A percentile compares a stretch with the other conserved stretches of the same genome.
These are phyloP conservation scores for Saccharomycopsis hybrid DNA, from an alignment of 1,139 yeast genomes.

Conservation along the genomic window DNA sequence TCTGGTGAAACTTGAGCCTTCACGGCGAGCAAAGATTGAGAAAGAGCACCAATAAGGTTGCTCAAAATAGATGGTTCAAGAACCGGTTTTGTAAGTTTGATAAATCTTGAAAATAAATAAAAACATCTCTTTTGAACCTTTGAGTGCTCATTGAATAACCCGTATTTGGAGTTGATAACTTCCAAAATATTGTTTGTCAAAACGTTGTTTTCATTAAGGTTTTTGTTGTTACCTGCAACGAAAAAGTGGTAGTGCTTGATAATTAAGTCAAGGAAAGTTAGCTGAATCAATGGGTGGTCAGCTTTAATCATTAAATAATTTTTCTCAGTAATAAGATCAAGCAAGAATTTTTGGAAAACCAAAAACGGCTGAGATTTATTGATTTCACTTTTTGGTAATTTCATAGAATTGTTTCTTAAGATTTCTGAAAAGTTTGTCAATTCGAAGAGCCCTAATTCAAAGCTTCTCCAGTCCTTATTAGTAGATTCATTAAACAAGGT, in stretches of 20 bases:
- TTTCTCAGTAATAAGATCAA: slow-evolving; percentile 51
- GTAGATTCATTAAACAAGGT: slow-evolving; percentile 37
- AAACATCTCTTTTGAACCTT: slow-evolving; percentile 81
- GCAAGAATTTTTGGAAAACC: slow-evolving; percentile 47
- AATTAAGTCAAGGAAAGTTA: slow-evolving; percentile 75
- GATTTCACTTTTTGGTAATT: slow-evolving; percentile 58
- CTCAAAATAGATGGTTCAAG: slow-evolving; percentile 45
- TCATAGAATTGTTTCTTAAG: slow-evolving; percentile 65
- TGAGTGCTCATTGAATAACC: slow-evolving; percentile 66
- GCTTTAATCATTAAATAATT: slow-evolving; percentile 33
- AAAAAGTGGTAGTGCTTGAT: slow-evolving; percentile 73
- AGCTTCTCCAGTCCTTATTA: slow-evolving; percentile 60
- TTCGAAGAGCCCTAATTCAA: slow-evolving; percentile 84
- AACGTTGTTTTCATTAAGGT: slow-evolving; percentile 36
- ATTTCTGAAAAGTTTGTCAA: slow-evolving; percentile 74
- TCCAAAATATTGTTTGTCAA: slow-evolving; percentile 62
- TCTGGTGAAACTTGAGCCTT: slow-evolving; percentile 41
- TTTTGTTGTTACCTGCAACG: slow-evolving; percentile 24
- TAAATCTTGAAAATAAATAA: slow-evolving; percentile 81
- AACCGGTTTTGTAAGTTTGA: slow-evolving; percentile 68
- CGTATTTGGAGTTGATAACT: slow-evolving; percentile 72
- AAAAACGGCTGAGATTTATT: slow-evolving; percentile 54
- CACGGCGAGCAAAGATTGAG: slow-evolving; percentile 47
- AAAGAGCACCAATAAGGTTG: slow-evolving; percentile 42
- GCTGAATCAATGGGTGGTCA: slow-evolving; percentile 73